These are phyloP conservation scores for Blastocystis sp. DNA, from an alignment of 352 stramenopile species.

Conservation along the genomic window DNA sequence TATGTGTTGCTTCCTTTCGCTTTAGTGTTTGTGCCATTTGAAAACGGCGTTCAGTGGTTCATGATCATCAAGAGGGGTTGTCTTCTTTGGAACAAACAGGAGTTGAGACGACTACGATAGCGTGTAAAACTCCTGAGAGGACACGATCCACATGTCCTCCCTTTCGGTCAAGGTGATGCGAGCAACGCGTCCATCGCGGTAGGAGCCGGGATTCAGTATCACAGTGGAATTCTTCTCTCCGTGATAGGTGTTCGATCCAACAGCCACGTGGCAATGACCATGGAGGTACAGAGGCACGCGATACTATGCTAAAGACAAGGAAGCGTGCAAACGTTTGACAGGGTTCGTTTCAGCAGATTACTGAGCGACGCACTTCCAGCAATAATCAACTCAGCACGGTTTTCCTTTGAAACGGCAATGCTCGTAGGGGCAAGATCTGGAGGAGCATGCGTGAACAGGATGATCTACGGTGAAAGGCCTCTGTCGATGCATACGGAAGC, in stretches of 20 bases:
- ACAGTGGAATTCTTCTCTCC: not conserved
- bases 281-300: constrained; percentile 37
- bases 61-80: not conserved
- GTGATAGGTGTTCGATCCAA: constrained; percentile 4
- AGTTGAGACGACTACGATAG: not conserved
- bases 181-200: not conserved
- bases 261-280: constrained; percentile 28
- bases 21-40: not conserved
- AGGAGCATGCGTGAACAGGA: constrained; percentile 27
- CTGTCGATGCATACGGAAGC: constrained; percentile 3
- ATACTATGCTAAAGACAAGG: not conserved
- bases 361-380: constrained; percentile 7
- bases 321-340: not conserved
- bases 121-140: not conserved
- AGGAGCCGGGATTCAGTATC: constrained; percentile 4
- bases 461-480: not conserved
- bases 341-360: not conserved
- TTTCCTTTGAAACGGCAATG: not conserved
- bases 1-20: not conserved
- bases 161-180: not conserved
- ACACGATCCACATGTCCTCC: constrained; percentile 7
- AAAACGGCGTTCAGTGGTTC: not conserved
- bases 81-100: not conserved
- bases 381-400: not conserved
- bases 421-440: constrained; percentile 10